These are phyloP conservation scores for Fusarium musae DNA, from an alignment of 2,329 filamentous ascomycete genomes.

Conservation along the genomic window DNA sequence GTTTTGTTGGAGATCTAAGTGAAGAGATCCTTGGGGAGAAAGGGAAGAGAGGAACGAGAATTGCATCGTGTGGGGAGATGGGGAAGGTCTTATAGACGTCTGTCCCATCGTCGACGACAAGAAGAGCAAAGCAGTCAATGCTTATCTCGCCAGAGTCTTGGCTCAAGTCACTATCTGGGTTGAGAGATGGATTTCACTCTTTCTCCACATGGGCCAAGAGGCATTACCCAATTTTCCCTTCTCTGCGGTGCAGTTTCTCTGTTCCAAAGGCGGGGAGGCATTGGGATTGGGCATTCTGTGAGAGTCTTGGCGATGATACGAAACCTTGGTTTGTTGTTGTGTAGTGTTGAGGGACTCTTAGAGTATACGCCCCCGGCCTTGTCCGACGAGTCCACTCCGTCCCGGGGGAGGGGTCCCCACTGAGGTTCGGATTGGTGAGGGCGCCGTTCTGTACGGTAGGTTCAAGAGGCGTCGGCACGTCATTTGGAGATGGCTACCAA, in stretches of 20 bases:
- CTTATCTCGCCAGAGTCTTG: constrained; percentile 34
- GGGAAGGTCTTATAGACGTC: constrained; percentile 41
- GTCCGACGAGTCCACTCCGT: constrained; percentile 16
- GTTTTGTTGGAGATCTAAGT: constrained; percentile 19
- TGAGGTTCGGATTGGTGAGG: no score
- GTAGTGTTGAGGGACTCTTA: constrained; percentile 1
- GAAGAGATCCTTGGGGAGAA: constrained; percentile 26
- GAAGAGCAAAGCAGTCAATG: constrained; percentile 16
- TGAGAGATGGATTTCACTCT: constrained; percentile 10
- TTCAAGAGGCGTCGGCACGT: constrained; percentile 31
- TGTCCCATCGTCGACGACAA: constrained; percentile 13
- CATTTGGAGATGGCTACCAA: constrained; percentile 27
- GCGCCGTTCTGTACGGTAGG: constrained; percentile 33
- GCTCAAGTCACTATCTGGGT: constrained; percentile 32
- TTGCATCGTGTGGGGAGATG: constrained; percentile 29
- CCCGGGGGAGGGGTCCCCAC: constrained; percentile 7
- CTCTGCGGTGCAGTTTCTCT: constrained; percentile 30
- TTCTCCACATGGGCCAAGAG: constrained; percentile 41
- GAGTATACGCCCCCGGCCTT: constrained; percentile 24
- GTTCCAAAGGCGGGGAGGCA: constrained; percentile 39
- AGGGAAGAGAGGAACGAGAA: neutral
- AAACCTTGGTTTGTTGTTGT: constrained; percentile 40
- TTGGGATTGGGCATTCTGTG: constrained; percentile 24
- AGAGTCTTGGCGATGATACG: constrained; percentile 38
- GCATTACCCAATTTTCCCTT: constrained; percentile 39